These are phyloP conservation scores for Bimuria novae-zelandiae DNA, from an alignment of 2,329 filamentous ascomycete genomes.

Conservation along the genomic window DNA sequence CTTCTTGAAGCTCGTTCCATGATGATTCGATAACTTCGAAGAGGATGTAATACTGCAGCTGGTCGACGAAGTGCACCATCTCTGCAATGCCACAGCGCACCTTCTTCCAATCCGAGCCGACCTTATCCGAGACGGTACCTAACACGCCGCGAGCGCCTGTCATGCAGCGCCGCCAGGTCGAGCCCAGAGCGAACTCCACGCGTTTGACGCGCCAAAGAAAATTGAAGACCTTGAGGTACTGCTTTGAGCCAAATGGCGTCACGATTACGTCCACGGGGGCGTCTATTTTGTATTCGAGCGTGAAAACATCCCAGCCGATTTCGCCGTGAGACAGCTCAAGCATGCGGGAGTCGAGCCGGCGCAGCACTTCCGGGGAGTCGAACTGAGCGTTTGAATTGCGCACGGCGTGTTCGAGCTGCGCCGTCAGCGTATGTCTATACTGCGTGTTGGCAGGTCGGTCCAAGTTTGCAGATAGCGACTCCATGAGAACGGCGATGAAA, in stretches of 20 bases:
- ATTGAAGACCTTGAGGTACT: slow-evolving; percentile 99
- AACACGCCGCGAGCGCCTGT: slow-evolving; percentile 92
- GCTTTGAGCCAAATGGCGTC: slow-evolving; percentile 90
- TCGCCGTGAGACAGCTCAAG: slow-evolving; percentile 94
- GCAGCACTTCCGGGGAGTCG: slow-evolving; percentile 87
- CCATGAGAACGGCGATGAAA: slow-evolving; percentile 96
- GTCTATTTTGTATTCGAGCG: slow-evolving; percentile 97
- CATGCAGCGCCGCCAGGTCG: slow-evolving; percentile 94
- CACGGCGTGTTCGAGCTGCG: slow-evolving; percentile 97
- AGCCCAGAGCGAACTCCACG: slow-evolving; percentile 89
- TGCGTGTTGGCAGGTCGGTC: slow-evolving; percentile 96
- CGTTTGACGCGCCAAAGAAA: slow-evolving; percentile 98
- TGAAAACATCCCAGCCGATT: slow-evolving; percentile 99
- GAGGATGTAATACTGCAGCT: slow-evolving; percentile 97
- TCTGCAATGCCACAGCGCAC: slow-evolving; percentile 89
- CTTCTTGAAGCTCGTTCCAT: slow-evolving; percentile 86
- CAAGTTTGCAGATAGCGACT: slow-evolving; percentile 88
- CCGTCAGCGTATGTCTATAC: slow-evolving; percentile 93
- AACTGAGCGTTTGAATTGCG: slow-evolving; percentile 96
- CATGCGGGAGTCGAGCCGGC: slow-evolving; percentile 95
- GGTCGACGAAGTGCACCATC: slow-evolving; percentile 98
- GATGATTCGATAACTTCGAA: slow-evolving; percentile 98
- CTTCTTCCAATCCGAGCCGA: slow-evolving; percentile 83
- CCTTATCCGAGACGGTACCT: slow-evolving; percentile 71
- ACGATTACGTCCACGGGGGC: slow-evolving; percentile 96